Evolutionary conservation across 768 basidiomycete species (phyloP), one percentile per base, ranked within the genome.

Genomic region (Favolaschia claudopus): DNA sequence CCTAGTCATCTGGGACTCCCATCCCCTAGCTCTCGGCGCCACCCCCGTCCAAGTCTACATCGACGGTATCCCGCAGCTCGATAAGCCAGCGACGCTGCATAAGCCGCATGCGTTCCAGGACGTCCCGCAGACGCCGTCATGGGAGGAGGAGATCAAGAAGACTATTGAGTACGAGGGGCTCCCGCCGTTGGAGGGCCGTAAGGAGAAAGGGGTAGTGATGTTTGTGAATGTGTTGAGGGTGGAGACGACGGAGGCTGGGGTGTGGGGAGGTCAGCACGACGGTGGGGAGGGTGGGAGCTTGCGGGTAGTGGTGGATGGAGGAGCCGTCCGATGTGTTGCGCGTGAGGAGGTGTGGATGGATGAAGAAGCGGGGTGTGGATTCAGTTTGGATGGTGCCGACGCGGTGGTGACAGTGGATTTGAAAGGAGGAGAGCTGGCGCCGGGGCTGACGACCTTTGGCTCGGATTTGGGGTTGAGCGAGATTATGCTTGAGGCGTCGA

Each of bases 31-130:
- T 0, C 78, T 95, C 4, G 93, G 92, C 20, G 89, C 93, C 0
- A 93, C 92, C 1, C 93, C 94, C 0, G 72, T 76, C 4, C 92
- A 95, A 66, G 92, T 93, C 0, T 93, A 83, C 71, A 88, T 95
- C 52, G 94, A 96, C 63, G 93, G 93, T 12, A 89, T 95, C 54
- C 70, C 86, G 0, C 94, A 95, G 70, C 68, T 79, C 17, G 48
- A 66, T 5, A 24, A 68, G 3, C 76, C 86, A 0, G 58, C 74
- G 33, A 55, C 71, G 1, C 48, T 76, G 2, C 49, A 60, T 6
- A 91, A 91, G 68, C 80, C 84, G 0, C 57, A 64, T 0, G 65
- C 69, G 1, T 77, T 83, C 45, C 90, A 92, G 63, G 47, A 72
- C 14, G 73, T 79, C 0, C 89, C 91, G 2, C 53, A 68, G 17